phyloP scores from a whole-genome alignment of 139 green algal genomes.

The Tetradesmus obliquus region DNA sequence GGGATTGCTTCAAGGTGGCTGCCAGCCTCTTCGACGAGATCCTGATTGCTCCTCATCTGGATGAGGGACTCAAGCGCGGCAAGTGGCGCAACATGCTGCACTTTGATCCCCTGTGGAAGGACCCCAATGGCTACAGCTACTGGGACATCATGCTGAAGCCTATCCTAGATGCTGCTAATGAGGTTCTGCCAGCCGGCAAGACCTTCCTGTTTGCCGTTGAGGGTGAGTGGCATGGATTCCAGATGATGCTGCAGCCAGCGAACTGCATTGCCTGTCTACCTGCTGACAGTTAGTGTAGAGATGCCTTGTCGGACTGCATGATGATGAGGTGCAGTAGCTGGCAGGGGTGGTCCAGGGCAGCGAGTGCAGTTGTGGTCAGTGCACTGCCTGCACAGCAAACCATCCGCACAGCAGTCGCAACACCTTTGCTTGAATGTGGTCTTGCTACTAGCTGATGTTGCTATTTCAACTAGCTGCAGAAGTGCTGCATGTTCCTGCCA shows the following conservation, averaged over 20 bases:
- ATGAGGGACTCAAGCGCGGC: slow-evolving; percentile 32
- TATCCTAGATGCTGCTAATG: slow-evolving; percentile 46
- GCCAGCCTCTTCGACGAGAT: slow-evolving; percentile 41
- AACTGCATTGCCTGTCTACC: too few relatives aligned
- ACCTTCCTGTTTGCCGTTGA: slow-evolving; percentile 24
- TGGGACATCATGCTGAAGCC: slow-evolving; percentile 48
- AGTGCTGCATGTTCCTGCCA: too few relatives aligned
- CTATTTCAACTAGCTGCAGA: too few relatives aligned
- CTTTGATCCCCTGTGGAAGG: slow-evolving; percentile 45
- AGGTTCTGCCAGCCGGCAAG: slow-evolving; percentile 10
- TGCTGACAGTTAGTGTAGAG: too few relatives aligned
- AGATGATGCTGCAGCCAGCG: too few relatives aligned
- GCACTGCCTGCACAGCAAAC: too few relatives aligned
- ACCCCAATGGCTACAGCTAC: slow-evolving; percentile 46
- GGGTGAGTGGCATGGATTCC: background rate
- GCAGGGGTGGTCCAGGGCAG: too few relatives aligned
- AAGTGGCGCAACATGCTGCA: slow-evolving; percentile 54
- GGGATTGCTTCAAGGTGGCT: slow-evolving; percentile 42
- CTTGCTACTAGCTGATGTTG: too few relatives aligned
- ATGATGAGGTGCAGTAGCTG: background rate
- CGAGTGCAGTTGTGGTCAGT: too few relatives aligned
- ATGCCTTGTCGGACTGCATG: background rate
- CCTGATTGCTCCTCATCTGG: slow-evolving; percentile 42
- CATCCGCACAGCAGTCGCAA: too few relatives aligned
- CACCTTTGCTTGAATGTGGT: too few relatives aligned